phyloP scores from a whole-genome alignment of 1,139 yeast species.

The Blastobotrys illinoisensis region DNA sequence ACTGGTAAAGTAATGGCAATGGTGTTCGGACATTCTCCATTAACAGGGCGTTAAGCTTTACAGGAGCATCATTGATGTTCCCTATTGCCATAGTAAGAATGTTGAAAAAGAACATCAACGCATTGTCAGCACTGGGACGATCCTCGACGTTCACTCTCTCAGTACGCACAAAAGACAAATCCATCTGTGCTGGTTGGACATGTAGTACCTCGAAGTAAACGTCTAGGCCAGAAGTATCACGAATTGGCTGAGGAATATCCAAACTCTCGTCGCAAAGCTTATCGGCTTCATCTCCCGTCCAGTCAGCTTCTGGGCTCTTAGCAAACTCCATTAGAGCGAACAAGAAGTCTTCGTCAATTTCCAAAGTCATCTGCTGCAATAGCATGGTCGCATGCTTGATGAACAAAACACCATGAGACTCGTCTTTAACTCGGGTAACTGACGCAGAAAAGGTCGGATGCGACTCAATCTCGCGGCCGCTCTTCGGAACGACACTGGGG shows the following conservation, averaged over 20 bases:
- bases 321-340: conserved; percentile 75
- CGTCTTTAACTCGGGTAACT: conserved; percentile 77
- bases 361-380: conserved; percentile 86
- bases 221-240: conserved; percentile 58
- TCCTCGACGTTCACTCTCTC: conserved; percentile 66
- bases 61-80: conserved; percentile 95
- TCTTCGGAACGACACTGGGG: conserved; percentile 86
- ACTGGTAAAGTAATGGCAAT: conserved; percentile 62
- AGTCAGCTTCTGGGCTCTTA: conserved; percentile 47
- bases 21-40: conserved; percentile 90
- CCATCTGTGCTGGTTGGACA: conserved; percentile 84
- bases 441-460: conserved; percentile 92
- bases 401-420: conserved; percentile 81
- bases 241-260: conserved; percentile 65
- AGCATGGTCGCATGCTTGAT: conserved; percentile 87
- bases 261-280: conserved; percentile 56
- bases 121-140: conserved; percentile 52
- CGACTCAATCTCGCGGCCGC: conserved; percentile 73
- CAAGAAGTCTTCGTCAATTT: conserved; percentile 89
- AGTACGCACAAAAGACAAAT: conserved; percentile 87
- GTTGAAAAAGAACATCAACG: conserved; percentile 67
- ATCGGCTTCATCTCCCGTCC: conserved; percentile 24
- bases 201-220: conserved; percentile 89
- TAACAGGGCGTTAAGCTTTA: conserved; percentile 76
- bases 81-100: conserved; percentile 96